Evolutionary conservation across 2,329 filamentous ascomycete species (phyloP).

Genomic region (Epichloe gansuensis): DNA sequence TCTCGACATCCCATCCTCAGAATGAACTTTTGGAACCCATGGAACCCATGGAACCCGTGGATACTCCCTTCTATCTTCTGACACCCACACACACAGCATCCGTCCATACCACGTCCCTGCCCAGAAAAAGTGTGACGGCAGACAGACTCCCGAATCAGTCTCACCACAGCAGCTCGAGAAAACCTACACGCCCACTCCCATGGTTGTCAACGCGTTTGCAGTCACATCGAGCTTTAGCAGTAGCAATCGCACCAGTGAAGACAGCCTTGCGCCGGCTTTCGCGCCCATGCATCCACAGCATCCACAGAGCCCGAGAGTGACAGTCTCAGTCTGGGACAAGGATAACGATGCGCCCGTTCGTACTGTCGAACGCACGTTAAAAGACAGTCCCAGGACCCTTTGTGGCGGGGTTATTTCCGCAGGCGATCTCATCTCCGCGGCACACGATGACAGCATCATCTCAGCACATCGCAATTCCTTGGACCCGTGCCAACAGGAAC

Average conservation of each 20-base stretch:
- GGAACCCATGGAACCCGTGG: not conserved
- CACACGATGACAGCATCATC: conserved; percentile 11
- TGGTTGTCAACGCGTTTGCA: conserved; percentile 21
- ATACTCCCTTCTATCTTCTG: conserved; percentile 28
- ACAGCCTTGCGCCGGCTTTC: conserved; percentile 27
- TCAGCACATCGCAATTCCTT: conserved; percentile 23
- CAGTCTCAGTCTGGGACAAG: conserved; percentile 43
- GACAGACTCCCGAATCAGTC: conserved; percentile 22
- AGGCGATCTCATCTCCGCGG: conserved; percentile 26
- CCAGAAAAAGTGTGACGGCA: conserved; percentile 17
- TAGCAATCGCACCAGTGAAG: conserved; percentile 39
- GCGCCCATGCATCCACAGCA: conserved; percentile 32
- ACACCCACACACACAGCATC: conserved; percentile 42
- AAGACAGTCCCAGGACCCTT: conserved; percentile 23
- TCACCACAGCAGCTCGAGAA: conserved; percentile 31
- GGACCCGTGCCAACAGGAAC: conserved; percentile 30
- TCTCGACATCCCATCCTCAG: not conserved
- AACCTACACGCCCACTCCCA: conserved; percentile 23
- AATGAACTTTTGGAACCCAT: conserved; percentile 1
- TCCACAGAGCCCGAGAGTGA: conserved; percentile 40
- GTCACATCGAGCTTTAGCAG: conserved; percentile 38
- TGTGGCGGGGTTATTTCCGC: conserved; percentile 25
- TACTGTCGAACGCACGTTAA: conserved; percentile 28
- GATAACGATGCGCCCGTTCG: conserved; percentile 26
- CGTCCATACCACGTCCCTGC: conserved; percentile 33